Conservation (phyloP, 2,329 filamentous ascomycete genomes). For the Colletotrichum tropicale region DNA sequence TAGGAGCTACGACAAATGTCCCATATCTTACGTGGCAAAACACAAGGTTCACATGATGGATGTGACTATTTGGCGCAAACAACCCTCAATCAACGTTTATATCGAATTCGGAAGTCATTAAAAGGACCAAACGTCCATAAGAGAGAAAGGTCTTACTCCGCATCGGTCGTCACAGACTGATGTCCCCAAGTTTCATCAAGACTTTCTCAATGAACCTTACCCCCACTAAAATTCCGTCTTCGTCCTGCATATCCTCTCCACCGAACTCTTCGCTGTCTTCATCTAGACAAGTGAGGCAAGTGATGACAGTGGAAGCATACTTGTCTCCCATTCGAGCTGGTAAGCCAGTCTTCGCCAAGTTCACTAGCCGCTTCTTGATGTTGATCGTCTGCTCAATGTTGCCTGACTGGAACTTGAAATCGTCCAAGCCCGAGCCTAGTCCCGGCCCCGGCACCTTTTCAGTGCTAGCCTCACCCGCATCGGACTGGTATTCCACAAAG, state of each 20-base stretch:
- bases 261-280: conserved; percentile 31
- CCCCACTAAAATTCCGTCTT: conserved; percentile 31
- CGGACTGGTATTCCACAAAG: conserved; percentile 26
- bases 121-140: rapidly evolving
- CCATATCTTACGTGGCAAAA: rapidly evolving
- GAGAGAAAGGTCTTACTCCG: rapidly evolving
- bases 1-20: too few relatives aligned
- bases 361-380: conserved; percentile 20
- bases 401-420: not conserved
- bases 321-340: conserved; percentile 29
- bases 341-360: conserved; percentile 18
- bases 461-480: not conserved
- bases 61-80: rapidly evolving
- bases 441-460: not conserved
- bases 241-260: conserved; percentile 30
- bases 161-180: not conserved
- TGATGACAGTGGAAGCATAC: conserved; percentile 33
- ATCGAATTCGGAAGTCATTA: too few relatives aligned
- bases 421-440: not conserved
- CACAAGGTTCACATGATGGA: not conserved
- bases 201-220: conserved; percentile 34
- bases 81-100: not conserved
- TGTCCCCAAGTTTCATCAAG: not conserved
- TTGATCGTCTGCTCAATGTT: not conserved
- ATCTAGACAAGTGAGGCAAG: conserved; percentile 40